phyloP scores from a whole-genome alignment of 768 basidiomycete species.

The Agaricus blazei region DNA sequence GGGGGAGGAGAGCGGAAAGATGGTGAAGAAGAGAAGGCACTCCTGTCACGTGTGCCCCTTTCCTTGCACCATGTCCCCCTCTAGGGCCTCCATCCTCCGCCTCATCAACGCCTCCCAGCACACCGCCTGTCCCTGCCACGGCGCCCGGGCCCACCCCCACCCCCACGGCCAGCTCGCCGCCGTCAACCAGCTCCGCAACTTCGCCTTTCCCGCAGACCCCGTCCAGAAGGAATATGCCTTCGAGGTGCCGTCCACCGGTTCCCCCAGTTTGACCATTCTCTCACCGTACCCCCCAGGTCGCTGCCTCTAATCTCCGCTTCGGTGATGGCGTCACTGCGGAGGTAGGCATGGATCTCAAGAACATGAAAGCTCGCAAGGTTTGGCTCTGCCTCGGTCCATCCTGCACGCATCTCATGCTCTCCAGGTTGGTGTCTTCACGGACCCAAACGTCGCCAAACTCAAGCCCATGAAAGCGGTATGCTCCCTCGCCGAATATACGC shows the following conservation, averaged over 20 bases:
- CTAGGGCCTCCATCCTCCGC: constrained; percentile 61
- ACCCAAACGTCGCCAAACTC: constrained; percentile 77
- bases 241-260: constrained; percentile 44
- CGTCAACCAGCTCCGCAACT: constrained; percentile 59
- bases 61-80: constrained; percentile 37
- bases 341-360: constrained; percentile 92
- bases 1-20: constrained; percentile 22
- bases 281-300: constrained; percentile 43
- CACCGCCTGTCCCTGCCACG: constrained; percentile 76
- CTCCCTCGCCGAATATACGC: neutral
- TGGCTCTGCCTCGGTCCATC: neutral
- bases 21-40: constrained; percentile 11
- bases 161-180: constrained; percentile 41
- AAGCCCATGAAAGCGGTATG: constrained; percentile 75
- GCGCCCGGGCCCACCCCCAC: constrained; percentile 42
- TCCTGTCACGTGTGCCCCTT: neutral
- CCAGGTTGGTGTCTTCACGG: constrained; percentile 92
- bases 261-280: neutral
- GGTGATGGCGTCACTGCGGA: constrained; percentile 88
- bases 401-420: constrained; percentile 7
- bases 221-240: constrained; percentile 89
- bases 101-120: constrained; percentile 76
- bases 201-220: constrained; percentile 71
- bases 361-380: constrained; percentile 87
- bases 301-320: constrained; percentile 84